Base-by-base conservation (phyloP, 2,329 filamentous ascomycete species). In the Trichoderma gracile region DNA sequence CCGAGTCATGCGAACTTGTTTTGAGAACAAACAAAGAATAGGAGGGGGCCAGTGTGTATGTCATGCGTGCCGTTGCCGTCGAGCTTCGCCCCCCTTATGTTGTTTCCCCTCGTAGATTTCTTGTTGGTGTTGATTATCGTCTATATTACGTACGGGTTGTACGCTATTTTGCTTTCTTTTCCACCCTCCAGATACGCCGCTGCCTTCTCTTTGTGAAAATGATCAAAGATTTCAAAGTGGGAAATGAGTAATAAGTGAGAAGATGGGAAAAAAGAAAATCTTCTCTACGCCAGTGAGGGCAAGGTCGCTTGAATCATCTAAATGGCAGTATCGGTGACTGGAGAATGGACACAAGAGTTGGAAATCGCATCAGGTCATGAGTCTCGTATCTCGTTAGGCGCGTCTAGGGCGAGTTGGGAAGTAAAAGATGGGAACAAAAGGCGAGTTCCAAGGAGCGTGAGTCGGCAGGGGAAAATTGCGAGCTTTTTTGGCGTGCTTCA, bases 371-470 rank as follows among this genome's bases (percentile, higher is more conserved):
- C 42, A 55, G 30, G 46, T 60, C 63, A 38, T 65, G 30, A n/a
- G 47, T 60, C 49, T 65, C 63, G 25, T 65, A 23, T 54, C 63
- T 65, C 63, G 42, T 54, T 54, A 55, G 55, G 66, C 46, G 5
- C 33, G 12, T 38, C 12, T 38, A 38, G 33, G 70, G 25, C 4
- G 68, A 59, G 65, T 75, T 76, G 8, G 78, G 78, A 25, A 82
- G 74, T 40, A 84, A 73, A 45, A 82, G 77, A 50, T 80, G 78
- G 7, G 80, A 80, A 68, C 79, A 82, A 67, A 82, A 82, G 65
- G 79, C 78, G 46, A 84, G 73, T 69, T 84, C 82, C 49, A 81
- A 77, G 45, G 80, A 84, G 38, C 81, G 78, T 9, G 81, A 83
- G 68, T 83, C 78, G 46, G 77, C 77, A 17, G 78, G 78, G 3